Conservation (phyloP, 2,329 filamentous ascomycete species). For the Aspergillus sp. region DNA sequence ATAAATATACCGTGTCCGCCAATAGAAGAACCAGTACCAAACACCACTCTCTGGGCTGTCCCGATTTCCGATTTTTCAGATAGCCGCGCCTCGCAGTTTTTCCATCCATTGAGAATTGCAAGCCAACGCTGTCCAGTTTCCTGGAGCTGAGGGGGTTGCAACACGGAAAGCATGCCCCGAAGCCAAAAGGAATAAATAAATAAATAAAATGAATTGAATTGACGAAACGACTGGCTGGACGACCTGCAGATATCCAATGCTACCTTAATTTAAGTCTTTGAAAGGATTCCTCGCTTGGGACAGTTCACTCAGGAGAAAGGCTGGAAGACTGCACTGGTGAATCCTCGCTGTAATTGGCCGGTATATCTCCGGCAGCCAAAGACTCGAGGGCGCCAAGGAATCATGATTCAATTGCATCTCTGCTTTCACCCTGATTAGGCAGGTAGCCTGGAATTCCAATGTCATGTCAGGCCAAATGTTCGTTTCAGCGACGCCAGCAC, state of each 20-base stretch:
- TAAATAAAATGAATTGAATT: not conserved
- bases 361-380: not conserved
- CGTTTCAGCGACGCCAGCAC: no score
- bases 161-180: no score
- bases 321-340: not conserved
- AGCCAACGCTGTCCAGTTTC: not conserved
- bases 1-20: not conserved
- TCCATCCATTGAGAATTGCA: not conserved
- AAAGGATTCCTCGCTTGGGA: not conserved
- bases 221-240: not conserved
- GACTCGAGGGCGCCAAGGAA: constrained; percentile 4
- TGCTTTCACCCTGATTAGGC: not conserved
- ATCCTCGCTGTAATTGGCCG: not conserved
- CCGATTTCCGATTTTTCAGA: not conserved
- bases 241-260: not conserved
- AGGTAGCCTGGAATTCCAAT: not conserved
- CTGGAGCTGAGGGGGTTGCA: no score
- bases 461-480: not conserved
- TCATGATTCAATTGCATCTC: constrained; percentile 2
- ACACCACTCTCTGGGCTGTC: not conserved
- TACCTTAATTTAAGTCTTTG: not conserved
- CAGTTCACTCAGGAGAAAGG: not conserved
- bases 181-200: no score
- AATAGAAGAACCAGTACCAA: not conserved
- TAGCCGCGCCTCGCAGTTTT: not conserved